Evolutionary conservation across 2,329 filamentous ascomycete genomes (phyloP), one percentile per base, ranked within the genome.

Genomic region (Aureobasidium sp.): DNA sequence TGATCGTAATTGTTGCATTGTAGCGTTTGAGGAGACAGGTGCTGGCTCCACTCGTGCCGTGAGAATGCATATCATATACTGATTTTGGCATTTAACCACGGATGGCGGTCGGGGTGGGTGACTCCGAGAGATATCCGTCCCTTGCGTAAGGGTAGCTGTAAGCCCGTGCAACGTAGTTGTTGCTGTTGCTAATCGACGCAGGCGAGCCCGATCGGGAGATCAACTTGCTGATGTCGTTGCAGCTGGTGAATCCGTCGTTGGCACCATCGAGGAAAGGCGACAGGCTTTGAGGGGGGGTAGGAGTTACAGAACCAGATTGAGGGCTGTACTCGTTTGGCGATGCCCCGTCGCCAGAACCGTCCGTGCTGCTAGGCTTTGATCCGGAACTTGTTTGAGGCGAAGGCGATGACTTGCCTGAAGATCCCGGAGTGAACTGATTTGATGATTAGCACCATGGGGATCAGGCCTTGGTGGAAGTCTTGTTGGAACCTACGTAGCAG

Each of bases 401-500:
- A 62, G 64, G 61, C 63, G 64, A 65, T n/a, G 59, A 37, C 49
- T 65, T 65, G 34, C 52, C 62, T 44, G 64, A 57, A 45, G 61
- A 51, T 29, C 55, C 58, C 36, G 64, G 64, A 25, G 64, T 65
- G 48, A 66, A 66, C 65, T 66, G 63, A 49, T 49, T 39, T 60
- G 68, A 70, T 63, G 68, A 73, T 78, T 75, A 76, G 73, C 71
- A 70, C 70, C 70, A 71, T 64, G 70, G 68, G 68, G 69, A 72
- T 64, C 68, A 70, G 68, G 68, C 68, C 69, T 71, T 66, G 66
- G 67, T 72, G 70, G 69, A 70, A 34, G 62, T 67, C 64, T 65
- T 70, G 65, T 68, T 68, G 66, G 83, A 83, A 96, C 93, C 86
- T 93, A 97, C 93, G 85, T 97, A 99, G 83, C 94, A 99, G 82